Conservation (phyloP, 78 protist genomes). For the Planoprotostelium fungivorum region DNA sequence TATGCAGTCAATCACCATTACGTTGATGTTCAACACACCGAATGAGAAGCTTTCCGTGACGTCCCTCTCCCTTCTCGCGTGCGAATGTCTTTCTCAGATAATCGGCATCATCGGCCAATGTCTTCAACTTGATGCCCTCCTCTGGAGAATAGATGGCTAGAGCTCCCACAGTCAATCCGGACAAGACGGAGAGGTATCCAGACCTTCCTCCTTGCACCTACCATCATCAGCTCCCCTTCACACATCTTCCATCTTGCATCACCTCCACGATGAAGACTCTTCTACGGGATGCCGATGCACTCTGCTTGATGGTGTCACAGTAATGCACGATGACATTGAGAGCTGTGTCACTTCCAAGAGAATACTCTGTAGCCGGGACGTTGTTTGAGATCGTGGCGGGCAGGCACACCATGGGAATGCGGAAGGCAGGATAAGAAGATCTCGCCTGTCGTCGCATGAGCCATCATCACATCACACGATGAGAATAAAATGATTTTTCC, state of each 20-base stretch:
- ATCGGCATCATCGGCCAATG: constrained; percentile 14
- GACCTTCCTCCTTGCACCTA: constrained; percentile 20
- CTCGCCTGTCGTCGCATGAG: no score
- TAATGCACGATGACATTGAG: constrained; percentile 66
- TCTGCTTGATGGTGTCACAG: constrained; percentile 59
- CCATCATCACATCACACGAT: no score
- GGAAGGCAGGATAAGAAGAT: background rate
- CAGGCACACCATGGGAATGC: constrained; percentile 33
- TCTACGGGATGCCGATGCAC: constrained; percentile 52
- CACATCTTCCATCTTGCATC: constrained; percentile 31
- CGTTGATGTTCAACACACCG: constrained; percentile 28
- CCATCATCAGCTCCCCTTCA: background rate
- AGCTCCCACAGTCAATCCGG: constrained; percentile 55
- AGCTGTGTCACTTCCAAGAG: constrained; percentile 73
- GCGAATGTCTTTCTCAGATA: background rate
- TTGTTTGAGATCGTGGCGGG: constrained; percentile 83
- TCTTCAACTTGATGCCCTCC: constrained; percentile 16
- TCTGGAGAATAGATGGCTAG: constrained; percentile 49
- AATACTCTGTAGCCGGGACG: constrained; percentile 68
- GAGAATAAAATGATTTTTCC: background rate
- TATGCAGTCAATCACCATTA: constrained; percentile 21
- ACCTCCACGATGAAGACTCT: constrained; percentile 75
- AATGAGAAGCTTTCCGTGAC: background rate
- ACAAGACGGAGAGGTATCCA: constrained; percentile 55
- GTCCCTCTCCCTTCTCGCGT: background rate